These are phyloP conservation scores for Tephrocybe sp. DNA, from an alignment of 768 basidiomycete genomes.

Conservation along the genomic window DNA sequence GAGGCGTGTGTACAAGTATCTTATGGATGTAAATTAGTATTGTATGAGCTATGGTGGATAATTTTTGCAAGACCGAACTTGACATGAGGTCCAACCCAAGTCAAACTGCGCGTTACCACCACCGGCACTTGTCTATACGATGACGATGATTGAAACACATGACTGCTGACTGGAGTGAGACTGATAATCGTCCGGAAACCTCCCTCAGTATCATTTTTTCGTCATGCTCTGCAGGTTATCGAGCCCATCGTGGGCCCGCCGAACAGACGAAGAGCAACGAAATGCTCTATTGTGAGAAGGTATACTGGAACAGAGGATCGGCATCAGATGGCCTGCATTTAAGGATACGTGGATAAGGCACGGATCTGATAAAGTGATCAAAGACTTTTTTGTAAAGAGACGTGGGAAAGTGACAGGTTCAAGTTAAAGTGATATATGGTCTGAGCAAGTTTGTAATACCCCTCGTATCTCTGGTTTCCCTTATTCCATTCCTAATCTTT, in stretches of 20 bases:
- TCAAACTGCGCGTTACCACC: slow-evolving; percentile 9
- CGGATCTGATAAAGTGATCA: slow-evolving; percentile 16
- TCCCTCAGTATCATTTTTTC: slow-evolving; percentile 12
- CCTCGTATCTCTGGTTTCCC: slow-evolving; percentile 12
- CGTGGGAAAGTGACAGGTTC: slow-evolving; percentile 25
- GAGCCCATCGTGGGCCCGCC: neutral
- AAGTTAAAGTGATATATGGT: slow-evolving; percentile 21
- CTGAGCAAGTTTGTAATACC: slow-evolving; percentile 25
- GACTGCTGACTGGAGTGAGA: slow-evolving; percentile 15
- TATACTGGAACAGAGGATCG: too few species aligned
- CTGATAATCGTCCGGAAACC: slow-evolving; percentile 7
- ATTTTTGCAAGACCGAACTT: slow-evolving; percentile 9
- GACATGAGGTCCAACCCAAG: neutral
- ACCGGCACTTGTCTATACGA: neutral
- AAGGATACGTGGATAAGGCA: neutral
- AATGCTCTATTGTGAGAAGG: neutral
- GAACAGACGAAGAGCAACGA: neutral
- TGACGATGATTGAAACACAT: slow-evolving; percentile 12
- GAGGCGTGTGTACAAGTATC: slow-evolving; percentile 1
- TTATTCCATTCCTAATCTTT: slow-evolving; percentile 20
- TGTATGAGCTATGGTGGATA: slow-evolving; percentile 10
- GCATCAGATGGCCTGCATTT: too few species aligned
- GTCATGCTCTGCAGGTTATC: slow-evolving; percentile 1
- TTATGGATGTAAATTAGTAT: slow-evolving; percentile 16
- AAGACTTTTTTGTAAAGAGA: slow-evolving; percentile 25